Base-by-base conservation (phyloP, 345 rosid genomes). In the Salix caprea region DNA sequence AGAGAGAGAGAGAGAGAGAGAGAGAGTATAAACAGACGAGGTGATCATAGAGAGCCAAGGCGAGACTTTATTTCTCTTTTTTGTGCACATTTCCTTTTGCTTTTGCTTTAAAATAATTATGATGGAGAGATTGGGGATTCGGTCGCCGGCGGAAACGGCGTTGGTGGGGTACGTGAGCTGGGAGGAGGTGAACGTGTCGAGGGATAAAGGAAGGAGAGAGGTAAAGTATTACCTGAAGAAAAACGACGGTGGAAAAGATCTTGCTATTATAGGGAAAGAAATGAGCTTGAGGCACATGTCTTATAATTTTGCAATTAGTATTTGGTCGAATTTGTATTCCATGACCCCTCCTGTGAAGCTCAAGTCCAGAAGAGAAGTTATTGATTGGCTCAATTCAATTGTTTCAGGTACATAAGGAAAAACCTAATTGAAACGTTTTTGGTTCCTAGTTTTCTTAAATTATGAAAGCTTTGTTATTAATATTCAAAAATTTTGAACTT, bases 231-330 rank as follows among this genome's bases (percentile, higher is more conserved):
- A 85, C 71, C 86, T 90, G 39, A 92, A 85, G 80, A 87, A 87
- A 74, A 82, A 26, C 60, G 92, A 89, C 61, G 93, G 94, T 1
- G 70, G 70, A 34, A 76, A 80, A 70, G 94, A 89, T 87, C 92
- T 93, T 78, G 95, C 89, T 40, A 90, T 90, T 70, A 48, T 89
- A n/a, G 98, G 92, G 32, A 91, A 82, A 84, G 84, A 88, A 80
- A 89, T 75, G 74, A 88, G 81, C 82, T 69, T 80, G 78, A 81
- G 85, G 77, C 89, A 85, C 65, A 89, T 87, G 82, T 88, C 90
- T 3, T 93, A 89, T 73, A 74, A 75, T 54, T 84, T 78, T 75
- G 87, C 85, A 11, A 73, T 82, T 77, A 84, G 72, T 58, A 84
- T 79, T 54, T 84, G 84, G 5, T 82, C 86, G 62, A 34, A 80